Evolutionary conservation across 2,329 filamentous ascomycete genomes (phyloP).

Genomic region (Venturia nashicola): DNA sequence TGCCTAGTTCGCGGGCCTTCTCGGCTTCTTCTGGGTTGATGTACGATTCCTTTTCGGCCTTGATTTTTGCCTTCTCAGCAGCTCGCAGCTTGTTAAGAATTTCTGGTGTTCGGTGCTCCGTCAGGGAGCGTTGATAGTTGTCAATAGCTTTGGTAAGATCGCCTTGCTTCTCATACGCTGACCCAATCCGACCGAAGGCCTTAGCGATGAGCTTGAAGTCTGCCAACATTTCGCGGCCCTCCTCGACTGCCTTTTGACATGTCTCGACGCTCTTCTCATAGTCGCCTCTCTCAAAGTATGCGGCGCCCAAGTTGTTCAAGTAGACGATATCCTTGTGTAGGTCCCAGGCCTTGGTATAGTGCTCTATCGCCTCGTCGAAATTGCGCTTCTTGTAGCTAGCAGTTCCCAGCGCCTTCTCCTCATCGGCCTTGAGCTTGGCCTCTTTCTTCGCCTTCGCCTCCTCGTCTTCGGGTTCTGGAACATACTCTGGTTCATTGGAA

Average conservation of each 20-base stretch:
- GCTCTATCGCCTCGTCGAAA: slow-evolving; percentile 86
- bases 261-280: slow-evolving; percentile 76
- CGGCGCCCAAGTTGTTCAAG: slow-evolving; percentile 89
- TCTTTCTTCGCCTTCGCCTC: slow-evolving; percentile 75
- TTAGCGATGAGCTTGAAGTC: slow-evolving; percentile 99
- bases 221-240: slow-evolving; percentile 78
- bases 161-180: slow-evolving; percentile 83
- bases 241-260: slow-evolving; percentile 78
- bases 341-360: slow-evolving; percentile 95
- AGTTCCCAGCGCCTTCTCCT: slow-evolving; percentile 87
- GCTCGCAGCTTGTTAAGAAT: slow-evolving; percentile 84
- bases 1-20: slow-evolving; percentile 86
- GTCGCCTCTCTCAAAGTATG: slow-evolving; percentile 92
- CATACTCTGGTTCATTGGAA: slow-evolving; percentile 45
- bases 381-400: slow-evolving; percentile 97
- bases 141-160: slow-evolving; percentile 70
- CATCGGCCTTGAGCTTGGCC: slow-evolving; percentile 84
- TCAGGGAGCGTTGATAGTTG: slow-evolving; percentile 87
- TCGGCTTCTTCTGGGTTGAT: slow-evolving; percentile 86
- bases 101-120: slow-evolving; percentile 92
- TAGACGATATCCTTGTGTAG: slow-evolving; percentile 93
- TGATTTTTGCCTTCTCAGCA: slow-evolving; percentile 76
- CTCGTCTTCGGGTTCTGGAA: slow-evolving; percentile 62
- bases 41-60: slow-evolving; percentile 65
- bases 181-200: slow-evolving; percentile 89